Evolutionary conservation across 495 filamentous ascomycete species (phyloP), one percentile per base, ranked within the genome.

Genomic region (Penicillium alfredii): DNA sequence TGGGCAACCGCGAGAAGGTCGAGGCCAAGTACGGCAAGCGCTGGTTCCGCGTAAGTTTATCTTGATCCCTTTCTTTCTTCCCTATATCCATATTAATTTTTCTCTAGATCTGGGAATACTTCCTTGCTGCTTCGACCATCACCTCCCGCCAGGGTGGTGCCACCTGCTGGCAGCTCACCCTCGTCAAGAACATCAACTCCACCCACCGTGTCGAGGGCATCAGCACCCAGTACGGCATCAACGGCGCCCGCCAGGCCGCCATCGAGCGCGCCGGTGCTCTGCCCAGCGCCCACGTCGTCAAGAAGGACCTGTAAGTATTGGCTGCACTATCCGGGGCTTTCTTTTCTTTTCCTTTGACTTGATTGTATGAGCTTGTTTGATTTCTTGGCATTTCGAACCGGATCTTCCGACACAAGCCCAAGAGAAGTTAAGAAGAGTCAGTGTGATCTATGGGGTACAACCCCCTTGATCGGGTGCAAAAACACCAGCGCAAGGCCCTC

Each of bases 121-220:
- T 98, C 81, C 80, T 98, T 45, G 87, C 93, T 34, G 83, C 78
- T 53, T 87, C 88, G 3, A 94, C 87, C 53, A 97, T 98, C 64
- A 80, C 82, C 58, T 88, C 90, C 18, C 82, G 92, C 51, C 92
- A 98, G 66, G 92, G 92, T 41, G 74, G 72, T 49, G 93, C 92
- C 32, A 89, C 88, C 27, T 97, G 93, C 77, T 98, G 83, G 71
- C 93, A 97, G 71, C 88, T 98, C 60, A 84, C 76, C 29, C 64
- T 93, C 32, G 86, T 95, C 63, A 98, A 98, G 83, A 98, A 97
- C 66, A 76, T 96, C 69, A 98, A 98, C 73, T 86, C 86, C 16
- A 92, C 81, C 37, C 92, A 98, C 70, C 85, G 92, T 47, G 66
- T 94, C 43, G 88, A 97, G 58, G 92, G 90, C 31, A 76, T 96